Base-by-base conservation (phyloP, 2,329 filamentous ascomycete genomes). In the Aspergillus tanneri region DNA sequence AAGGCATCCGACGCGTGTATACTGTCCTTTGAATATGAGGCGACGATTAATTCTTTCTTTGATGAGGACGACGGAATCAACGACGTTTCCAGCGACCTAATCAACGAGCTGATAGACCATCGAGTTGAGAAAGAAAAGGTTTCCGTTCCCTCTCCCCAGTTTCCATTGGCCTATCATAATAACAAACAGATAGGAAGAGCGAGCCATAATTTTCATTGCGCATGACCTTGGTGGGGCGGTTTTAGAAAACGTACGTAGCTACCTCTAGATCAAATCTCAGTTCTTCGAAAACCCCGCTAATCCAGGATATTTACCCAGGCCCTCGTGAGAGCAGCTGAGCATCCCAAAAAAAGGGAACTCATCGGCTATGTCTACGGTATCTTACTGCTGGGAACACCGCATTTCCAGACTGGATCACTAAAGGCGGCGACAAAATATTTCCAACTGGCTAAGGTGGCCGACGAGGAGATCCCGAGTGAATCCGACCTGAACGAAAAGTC, bases 71-170 rank as follows among this genome's bases (percentile, higher is more conserved):
- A 27, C 39, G 39, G 28, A 18, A 28, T 42, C 39, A 42, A 21
- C 3, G 39, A 42, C n/a, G 28, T 42, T 18, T 42, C 39, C 23
- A 28, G 14, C 23, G 39, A 42, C 39, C n/a, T 42, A 24, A 28
- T 42, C 24, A 42, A 42, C 23, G 39, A 42, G 39, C 22, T 42
- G 39, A 42, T 42, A 24, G 39, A 42, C n/a, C 39, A 42, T 42
- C 39, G 39, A 18, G 4, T 24, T 28, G 39, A 42, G 39, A 42
- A 42, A 21, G 39, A 42, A 27, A 42, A 42, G 39, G 39, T 42
- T 27, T 11, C 3, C 25, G 16, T 42, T 14, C 22, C 23, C 21
- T 5, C 12, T 16, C 5, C 10, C 39, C 23, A 25, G 39, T 25
- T 8, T 24, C 39, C 19, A 6, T 27, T 30, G 23, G 28, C 19